These are phyloP conservation scores for Acacia concinna DNA, from an alignment of 331 rosid genomes.

Conservation along the genomic window DNA sequence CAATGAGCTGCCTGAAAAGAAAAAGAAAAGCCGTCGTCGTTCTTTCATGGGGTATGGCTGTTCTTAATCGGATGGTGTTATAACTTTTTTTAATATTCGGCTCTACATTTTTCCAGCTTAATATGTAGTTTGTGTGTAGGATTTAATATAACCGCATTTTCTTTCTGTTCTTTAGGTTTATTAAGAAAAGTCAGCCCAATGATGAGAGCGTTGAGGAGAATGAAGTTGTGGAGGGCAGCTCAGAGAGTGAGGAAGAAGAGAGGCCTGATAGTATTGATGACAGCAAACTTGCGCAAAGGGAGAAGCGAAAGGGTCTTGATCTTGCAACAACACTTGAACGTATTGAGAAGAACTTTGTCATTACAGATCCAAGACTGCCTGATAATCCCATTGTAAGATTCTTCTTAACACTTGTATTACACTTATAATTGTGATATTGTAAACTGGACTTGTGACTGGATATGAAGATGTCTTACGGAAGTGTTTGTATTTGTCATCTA, in stretches of 20 bases:
- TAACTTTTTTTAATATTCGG: not conserved
- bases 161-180: constrained; percentile 46
- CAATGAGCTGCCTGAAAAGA: constrained; percentile 73
- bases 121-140: not conserved
- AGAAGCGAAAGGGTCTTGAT: constrained; percentile 93
- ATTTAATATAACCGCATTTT: not conserved
- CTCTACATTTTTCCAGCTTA: not conserved
- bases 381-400: constrained; percentile 93
- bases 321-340: constrained; percentile 99
- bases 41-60: constrained; percentile 81
- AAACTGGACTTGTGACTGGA: constrained; percentile 8
- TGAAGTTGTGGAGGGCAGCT: constrained; percentile 43
- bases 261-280: constrained; percentile 53
- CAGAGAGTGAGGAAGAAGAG: constrained; percentile 62
- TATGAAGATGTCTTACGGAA: not conserved
- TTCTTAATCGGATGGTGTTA: not conserved
- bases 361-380: constrained; percentile 96
- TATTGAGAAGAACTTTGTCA: constrained; percentile 95
- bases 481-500: constrained; percentile 42
- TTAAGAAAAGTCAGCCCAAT: constrained; percentile 51
- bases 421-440: not conserved
- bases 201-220: constrained; percentile 42
- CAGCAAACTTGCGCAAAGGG: constrained; percentile 64
- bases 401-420: not conserved
- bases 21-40: constrained; percentile 59